Evolutionary conservation across 1,284 basidiomycete species (phyloP), one percentile per base, ranked within the genome.

Genomic region (Ceratobasidium papillatum): DNA sequence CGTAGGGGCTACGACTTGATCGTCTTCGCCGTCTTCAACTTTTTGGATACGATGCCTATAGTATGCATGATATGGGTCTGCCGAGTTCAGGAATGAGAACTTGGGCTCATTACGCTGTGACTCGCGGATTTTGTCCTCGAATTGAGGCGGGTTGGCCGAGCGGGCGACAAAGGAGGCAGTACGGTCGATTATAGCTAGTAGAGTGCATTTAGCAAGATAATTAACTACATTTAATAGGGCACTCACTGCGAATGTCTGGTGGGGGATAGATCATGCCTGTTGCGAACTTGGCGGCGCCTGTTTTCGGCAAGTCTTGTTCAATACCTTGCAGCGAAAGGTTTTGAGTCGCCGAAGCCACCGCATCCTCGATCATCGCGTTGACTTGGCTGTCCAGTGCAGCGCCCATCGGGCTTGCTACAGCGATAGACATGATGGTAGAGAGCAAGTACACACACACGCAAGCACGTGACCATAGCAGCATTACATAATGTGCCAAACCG

Each of bases 61-160:
- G 85, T 99, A 98, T 77, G 93, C 93, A 90, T 98, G 94, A 85
- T 97, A 99, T 79, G 96, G 94, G 86, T 99, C 96, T 74, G 90
- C 90, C 75, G 92, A 89, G 84, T 96, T 95, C 82, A 99, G 87
- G 86, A 99, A 99, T 74, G 95, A 94, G 86, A 98, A 98, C 84
- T 97, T 95, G 77, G 95, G 94, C 85, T 98, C 96, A 77, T 90
- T 89, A 84, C 94, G 94, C 83, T 96, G 95, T 80, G 92, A 91
- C 84, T 97, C 94, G 79, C 95, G 90, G 81, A 99, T 95, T 86
- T 96, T 96, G 82, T 95, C 94, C 84, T 98, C 96, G 79, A 99
- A 95, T 78, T 92, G 89, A 14, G 89, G 87, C 2, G 95, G 94
- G 79, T 96, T 94, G 25, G 92, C 91, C 30, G 94, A 95, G 78